Percentiles rank a stretch among this genome's conserved stretches.
These are phyloP conservation scores for Globisporangium nagaii DNA, from an alignment of 352 stramenopile genomes.

Conservation along the genomic window DNA sequence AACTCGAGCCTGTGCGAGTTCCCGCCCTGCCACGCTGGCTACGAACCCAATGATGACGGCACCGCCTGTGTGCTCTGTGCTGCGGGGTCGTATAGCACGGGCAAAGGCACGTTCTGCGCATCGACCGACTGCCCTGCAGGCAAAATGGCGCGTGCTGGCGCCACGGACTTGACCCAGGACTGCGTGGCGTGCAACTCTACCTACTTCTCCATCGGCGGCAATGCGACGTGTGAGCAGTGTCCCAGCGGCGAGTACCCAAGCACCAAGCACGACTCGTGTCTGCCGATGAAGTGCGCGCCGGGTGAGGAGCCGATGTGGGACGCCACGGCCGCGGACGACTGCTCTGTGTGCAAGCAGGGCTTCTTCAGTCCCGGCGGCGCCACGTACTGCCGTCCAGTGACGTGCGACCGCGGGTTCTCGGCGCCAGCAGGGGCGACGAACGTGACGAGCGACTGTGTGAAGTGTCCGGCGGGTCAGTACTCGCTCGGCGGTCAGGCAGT, in stretches of 20 bases:
- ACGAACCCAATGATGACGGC: constrained; percentile 29
- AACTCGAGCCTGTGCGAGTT: constrained; percentile 27
- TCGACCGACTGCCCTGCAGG: constrained; percentile 18
- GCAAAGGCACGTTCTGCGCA: constrained; percentile 25
- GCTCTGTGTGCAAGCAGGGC: constrained; percentile 25
- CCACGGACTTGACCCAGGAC: constrained; percentile 19
- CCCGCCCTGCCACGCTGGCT: constrained; percentile 32
- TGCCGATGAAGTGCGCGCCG: constrained; percentile 19
- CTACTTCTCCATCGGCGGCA: constrained; percentile 27
- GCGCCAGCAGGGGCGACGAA: constrained; percentile 19
- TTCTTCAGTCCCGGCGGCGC: constrained; percentile 26
- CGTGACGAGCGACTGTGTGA: constrained; percentile 17
- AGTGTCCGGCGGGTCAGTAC: constrained; percentile 25
- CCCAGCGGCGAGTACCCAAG: constrained; percentile 28
- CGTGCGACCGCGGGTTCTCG: constrained; percentile 22
- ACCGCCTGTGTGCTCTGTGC: constrained; percentile 20
- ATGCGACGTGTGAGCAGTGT: constrained; percentile 22
- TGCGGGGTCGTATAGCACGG: constrained; percentile 22
- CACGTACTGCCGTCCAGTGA: constrained; percentile 21
- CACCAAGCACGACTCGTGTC: constrained; percentile 11
- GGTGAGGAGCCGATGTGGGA: constrained; percentile 21
- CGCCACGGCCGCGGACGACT: constrained; percentile 19
- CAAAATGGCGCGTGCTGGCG: constrained; percentile 16
- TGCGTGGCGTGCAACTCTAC: constrained; percentile 25
- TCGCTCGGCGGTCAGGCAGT: constrained; percentile 25